Conservation (phyloP, 345 rosid species). For the Alliaria petiolata region DNA sequence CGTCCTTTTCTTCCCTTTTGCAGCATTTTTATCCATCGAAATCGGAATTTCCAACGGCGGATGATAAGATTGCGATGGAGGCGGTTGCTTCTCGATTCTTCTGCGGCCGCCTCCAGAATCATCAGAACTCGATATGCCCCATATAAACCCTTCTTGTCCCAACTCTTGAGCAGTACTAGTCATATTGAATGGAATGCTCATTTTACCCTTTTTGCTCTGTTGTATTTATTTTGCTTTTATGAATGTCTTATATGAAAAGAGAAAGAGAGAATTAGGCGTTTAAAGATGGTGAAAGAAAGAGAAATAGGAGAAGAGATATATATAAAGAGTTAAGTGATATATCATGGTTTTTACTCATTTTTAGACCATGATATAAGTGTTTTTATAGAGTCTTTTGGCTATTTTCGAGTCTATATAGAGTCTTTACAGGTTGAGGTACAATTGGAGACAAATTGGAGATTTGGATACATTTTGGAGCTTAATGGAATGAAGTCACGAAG, state of each 20-base stretch:
- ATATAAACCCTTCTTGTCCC: slow-evolving; percentile 34
- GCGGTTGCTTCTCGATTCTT: not conserved
- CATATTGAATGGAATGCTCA: slow-evolving; percentile 28
- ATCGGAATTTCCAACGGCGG: not conserved
- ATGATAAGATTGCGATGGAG: not conserved
- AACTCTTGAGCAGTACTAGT: slow-evolving; percentile 17
- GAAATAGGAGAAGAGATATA: slow-evolving; percentile 7
- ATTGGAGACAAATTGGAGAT: no score
- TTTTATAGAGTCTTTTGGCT: no score
- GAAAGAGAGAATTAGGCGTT: slow-evolving; percentile 3
- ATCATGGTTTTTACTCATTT: no score
- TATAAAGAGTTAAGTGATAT: not conserved
- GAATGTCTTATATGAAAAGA: not conserved
- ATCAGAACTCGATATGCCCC: slow-evolving; percentile 43
- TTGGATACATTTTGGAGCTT: no score
- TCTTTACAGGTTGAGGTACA: no score
- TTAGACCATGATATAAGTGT: no score
- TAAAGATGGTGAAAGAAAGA: slow-evolving; percentile 26
- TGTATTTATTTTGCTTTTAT: slow-evolving; percentile 17
- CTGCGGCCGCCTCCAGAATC: slow-evolving; percentile 7
- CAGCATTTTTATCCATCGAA: not conserved
- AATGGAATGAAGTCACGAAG: no score
- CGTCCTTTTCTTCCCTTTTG: not conserved
- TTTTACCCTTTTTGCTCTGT: not conserved
- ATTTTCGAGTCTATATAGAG: no score